A percentile compares a stretch with the other conserved stretches of the same genome.
These are phyloP conservation scores for Gamarada debralockiae DNA, from an alignment of 495 filamentous ascomycete genomes.

Conservation along the genomic window DNA sequence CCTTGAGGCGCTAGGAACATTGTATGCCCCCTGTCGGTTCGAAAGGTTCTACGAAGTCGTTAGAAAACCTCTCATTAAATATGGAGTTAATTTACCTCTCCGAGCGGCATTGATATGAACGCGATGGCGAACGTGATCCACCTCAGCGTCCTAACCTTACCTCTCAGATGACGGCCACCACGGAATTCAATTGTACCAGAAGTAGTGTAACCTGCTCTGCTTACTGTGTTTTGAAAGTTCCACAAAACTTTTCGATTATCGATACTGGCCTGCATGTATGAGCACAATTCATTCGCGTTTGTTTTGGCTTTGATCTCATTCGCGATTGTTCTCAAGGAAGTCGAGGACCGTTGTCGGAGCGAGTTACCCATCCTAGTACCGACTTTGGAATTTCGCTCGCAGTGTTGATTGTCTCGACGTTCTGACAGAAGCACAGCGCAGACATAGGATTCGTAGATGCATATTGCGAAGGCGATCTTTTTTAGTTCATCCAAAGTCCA, in stretches of 20 bases:
- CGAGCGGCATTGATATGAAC: neutral
- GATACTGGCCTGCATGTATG: conserved; percentile 19
- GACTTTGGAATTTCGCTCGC: conserved; percentile 12
- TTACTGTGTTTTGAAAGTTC: conserved; percentile 24
- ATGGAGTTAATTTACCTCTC: neutral
- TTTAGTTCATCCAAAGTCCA: conserved; percentile 18
- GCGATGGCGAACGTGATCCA: neutral
- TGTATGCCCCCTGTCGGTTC: neutral
- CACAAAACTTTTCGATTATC: conserved; percentile 16
- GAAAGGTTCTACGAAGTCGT: neutral
- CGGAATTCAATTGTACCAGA: neutral
- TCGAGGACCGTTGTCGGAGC: neutral
- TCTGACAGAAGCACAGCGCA: conserved; percentile 8
- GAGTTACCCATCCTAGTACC: conserved; percentile 1
- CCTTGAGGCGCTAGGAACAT: neutral
- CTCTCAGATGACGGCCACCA: neutral
- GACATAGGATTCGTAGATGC: conserved; percentile 18
- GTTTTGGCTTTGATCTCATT: conserved; percentile 12
- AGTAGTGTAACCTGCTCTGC: neutral
- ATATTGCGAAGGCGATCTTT: conserved; percentile 19
- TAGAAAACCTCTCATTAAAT: neutral
- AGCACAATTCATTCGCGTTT: conserved; percentile 8
- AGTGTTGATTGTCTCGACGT: conserved; percentile 20
- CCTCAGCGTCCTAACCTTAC: neutral
- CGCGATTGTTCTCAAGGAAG: conserved; percentile 9